Base-by-base conservation (phyloP, 371 early-diverging fungal species). In the Mucor piriformis region DNA sequence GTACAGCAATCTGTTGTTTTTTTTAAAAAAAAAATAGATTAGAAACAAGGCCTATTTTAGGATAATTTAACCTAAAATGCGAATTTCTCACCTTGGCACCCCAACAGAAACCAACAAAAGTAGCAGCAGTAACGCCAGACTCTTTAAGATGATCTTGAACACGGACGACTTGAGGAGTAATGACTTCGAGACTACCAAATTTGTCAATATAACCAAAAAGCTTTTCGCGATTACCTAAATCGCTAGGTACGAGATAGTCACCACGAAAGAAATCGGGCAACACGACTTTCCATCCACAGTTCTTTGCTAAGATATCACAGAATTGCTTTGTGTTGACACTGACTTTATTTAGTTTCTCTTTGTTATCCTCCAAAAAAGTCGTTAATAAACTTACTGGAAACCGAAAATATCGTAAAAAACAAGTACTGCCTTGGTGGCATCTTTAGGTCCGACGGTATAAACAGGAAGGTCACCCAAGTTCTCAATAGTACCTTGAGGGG, bases 31-130 rank as follows among this genome's bases (percentile, higher is more conserved):
- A 10, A 12, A 21, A 21, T 21, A 24, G 7, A 24, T 24, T 5
- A 43, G n/a, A 40, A 12, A 40, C 16, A n/a, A n/a, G 46, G n/a
- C n/a, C n/a, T n/a, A n/a, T n/a, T n/a, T n/a, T n/a, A n/a, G n/a
- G n/a, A n/a, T n/a, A n/a, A n/a, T n/a, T n/a, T n/a, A 6, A 6
- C 20, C 24, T 23, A 38, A 11, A 16, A n/a, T n/a, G n/a, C n/a
- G n/a, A n/a, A 16, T 27, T 27, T 13, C 12, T 52, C 50, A 58
- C 61, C 58, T 83, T 81, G 13, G 73, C 85, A 50, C 88, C 88
- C 88, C 88, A 88, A 74, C 89, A 88, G 72, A 87, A 86, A 15
- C 89, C 90, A 43, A 86, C 66, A 3, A 84, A 15, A 25, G 83
- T 79, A 40, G 79, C 78, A 35, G 67, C 59, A 20, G 46, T 58